Evolutionary conservation across 2,329 filamentous ascomycete genomes (phyloP).

Genomic region (Verticillium albo-atrum): DNA sequence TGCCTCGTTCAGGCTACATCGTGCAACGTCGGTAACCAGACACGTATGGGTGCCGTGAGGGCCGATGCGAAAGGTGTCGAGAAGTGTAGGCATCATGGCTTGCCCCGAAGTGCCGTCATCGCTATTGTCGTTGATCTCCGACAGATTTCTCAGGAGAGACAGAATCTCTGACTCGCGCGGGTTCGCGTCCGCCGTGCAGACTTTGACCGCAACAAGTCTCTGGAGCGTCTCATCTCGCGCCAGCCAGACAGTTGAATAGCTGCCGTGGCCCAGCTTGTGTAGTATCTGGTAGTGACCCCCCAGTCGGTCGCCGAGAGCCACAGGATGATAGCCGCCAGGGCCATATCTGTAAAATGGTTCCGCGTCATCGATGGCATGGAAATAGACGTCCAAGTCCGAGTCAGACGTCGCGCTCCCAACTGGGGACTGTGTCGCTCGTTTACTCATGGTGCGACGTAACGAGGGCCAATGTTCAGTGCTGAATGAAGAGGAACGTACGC

Average conservation of each 20-base stretch:
- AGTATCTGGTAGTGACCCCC: constrained; percentile 5
- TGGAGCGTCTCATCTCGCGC: not conserved
- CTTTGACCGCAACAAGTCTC: not conserved
- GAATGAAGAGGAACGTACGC: too few relatives aligned
- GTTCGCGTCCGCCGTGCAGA: not conserved
- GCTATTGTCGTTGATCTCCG: not conserved
- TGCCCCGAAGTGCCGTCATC: not conserved
- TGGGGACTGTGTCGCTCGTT: too few relatives aligned
- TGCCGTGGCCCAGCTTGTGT: constrained; percentile 13
- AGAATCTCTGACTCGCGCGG: not conserved
- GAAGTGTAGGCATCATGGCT: not conserved
- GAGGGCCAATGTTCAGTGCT: too few relatives aligned
- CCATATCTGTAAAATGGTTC: constrained; percentile 1
- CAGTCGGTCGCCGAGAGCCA: constrained; percentile 6
- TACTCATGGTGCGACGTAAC: too few relatives aligned
- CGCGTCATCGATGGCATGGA: not conserved
- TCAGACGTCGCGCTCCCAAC: not conserved
- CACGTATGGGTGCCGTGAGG: not conserved
- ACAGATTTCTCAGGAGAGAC: not conserved
- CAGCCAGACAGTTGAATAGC: constrained; percentile 11
- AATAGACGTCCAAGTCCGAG: not conserved
- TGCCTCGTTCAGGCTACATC: not conserved
- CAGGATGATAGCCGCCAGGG: constrained; percentile 10
- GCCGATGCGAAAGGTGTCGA: constrained; percentile 2
- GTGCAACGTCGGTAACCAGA: not conserved